phyloP scores from a whole-genome alignment of 495 filamentous ascomycete genomes.

The Recurvomyces mirabilis region DNA sequence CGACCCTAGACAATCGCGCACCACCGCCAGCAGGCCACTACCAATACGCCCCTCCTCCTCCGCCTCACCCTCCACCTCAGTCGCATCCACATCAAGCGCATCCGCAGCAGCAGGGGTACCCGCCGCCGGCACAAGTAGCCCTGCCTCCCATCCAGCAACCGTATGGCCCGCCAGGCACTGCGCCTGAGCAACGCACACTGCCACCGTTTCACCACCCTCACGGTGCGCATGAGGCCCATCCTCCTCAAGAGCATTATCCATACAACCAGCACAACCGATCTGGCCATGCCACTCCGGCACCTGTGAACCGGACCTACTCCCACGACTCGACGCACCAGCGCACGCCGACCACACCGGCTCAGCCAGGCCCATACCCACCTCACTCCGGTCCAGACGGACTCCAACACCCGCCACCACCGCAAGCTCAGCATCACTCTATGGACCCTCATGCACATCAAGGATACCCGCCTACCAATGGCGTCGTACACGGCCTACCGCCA shows the following conservation, averaged over 20 bases:
- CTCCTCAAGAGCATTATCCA: constrained; percentile 1
- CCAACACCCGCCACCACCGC: constrained; percentile 7
- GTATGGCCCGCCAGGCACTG: constrained; percentile 7
- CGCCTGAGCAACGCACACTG: constrained; percentile 4
- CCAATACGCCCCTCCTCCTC: neutral
- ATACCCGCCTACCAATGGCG: constrained; percentile 15
- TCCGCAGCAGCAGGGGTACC: neutral
- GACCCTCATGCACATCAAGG: constrained; percentile 14
- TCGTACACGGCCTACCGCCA: constrained; percentile 12
- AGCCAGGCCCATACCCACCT: constrained; percentile 8
- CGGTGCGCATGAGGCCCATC: neutral
- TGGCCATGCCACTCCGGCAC: constrained; percentile 20
- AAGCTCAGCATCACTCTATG: constrained; percentile 8
- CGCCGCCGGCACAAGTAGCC: constrained; percentile 2
- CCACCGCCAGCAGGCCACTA: constrained; percentile 2
- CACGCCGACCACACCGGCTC: constrained; percentile 18
- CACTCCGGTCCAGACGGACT: constrained; percentile 7
- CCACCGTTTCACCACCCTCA: constrained; percentile 10
- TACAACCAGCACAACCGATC: constrained; percentile 13
- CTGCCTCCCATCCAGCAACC: constrained; percentile 13
- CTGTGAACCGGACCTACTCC: constrained; percentile 18
- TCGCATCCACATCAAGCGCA: neutral
- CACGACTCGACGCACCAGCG: constrained; percentile 18
- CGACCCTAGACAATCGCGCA: neutral
- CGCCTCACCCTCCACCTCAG: neutral